Conservation (phyloP, 768 basidiomycete genomes). For the Naganishia antarctica region DNA sequence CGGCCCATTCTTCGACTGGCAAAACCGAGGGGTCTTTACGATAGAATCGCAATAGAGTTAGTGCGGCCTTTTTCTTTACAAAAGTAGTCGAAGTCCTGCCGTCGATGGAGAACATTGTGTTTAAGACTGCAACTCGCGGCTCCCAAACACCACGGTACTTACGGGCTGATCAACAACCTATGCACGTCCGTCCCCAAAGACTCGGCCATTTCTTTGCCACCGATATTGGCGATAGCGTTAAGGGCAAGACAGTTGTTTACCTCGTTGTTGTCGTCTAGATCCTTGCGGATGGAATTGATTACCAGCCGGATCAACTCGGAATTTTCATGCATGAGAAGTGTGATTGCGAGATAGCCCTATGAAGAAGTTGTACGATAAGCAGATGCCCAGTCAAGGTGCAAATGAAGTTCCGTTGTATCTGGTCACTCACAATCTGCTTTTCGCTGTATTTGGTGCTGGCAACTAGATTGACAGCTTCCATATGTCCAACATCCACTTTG, state of each 20-base stretch:
- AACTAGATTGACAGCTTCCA: slow-evolving; percentile 98
- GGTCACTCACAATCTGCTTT: slow-evolving; percentile 97
- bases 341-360: slow-evolving; percentile 95
- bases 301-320: slow-evolving; percentile 93
- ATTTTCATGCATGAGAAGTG: slow-evolving; percentile 96
- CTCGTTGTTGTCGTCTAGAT: slow-evolving; percentile 88
- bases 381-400: no score
- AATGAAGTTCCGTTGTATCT: no score
- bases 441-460: slow-evolving; percentile 93
- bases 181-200: slow-evolving; percentile 90
- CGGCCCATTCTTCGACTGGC: slow-evolving; percentile 89
- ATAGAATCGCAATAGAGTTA: slow-evolving; percentile 86
- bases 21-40: slow-evolving; percentile 94
- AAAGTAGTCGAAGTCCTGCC: slow-evolving; percentile 84
- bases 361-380: no score
- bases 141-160: slow-evolving; percentile 33
- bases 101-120: not conserved
- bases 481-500: slow-evolving; percentile 97
- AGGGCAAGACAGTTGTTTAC: slow-evolving; percentile 92
- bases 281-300: slow-evolving; percentile 96
- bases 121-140: not conserved
- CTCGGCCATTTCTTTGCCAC: slow-evolving; percentile 97
- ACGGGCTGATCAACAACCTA: slow-evolving; percentile 90
- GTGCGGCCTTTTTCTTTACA: slow-evolving; percentile 96
- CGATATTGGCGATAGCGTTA: slow-evolving; percentile 97